Percentiles rank a stretch among this genome's conserved stretches.
Evolutionary conservation across 2,329 filamentous ascomycete genomes (phyloP).

Genomic region (Botrytis galanthina): DNA sequence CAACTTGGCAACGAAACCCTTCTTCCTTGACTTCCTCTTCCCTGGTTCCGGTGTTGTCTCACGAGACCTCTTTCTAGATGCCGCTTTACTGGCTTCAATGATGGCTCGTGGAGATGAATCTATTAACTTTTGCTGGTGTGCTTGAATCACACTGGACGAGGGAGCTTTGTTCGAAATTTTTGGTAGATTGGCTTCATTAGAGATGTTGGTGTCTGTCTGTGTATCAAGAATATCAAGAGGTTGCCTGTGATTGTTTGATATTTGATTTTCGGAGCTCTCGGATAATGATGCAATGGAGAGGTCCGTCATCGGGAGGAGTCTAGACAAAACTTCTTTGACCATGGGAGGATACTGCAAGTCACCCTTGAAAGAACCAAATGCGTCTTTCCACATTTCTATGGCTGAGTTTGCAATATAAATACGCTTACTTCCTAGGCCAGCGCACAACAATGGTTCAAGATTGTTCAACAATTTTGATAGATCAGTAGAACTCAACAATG

Average conservation of each 20-base stretch:
- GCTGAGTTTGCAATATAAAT: conserved; percentile 53
- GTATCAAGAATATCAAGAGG: conserved; percentile 43
- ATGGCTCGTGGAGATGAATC: conserved; percentile 30
- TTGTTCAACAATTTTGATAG: conserved; percentile 48
- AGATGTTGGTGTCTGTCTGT: conserved; percentile 26
- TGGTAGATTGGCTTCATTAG: conserved; percentile 4
- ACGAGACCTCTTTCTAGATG: conserved; percentile 28
- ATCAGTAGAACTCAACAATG: conserved; percentile 34
- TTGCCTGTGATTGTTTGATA: conserved; percentile 30
- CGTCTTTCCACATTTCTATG: conserved; percentile 65
- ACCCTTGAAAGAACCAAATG: conserved; percentile 59
- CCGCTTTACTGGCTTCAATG: conserved; percentile 22
- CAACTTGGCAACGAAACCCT: conserved; percentile 50
- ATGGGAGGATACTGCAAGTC: conserved; percentile 60
- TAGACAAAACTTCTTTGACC: conserved; percentile 61
- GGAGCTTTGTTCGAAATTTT: conserved; percentile 8
- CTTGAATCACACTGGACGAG: not conserved
- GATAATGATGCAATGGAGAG: conserved; percentile 50
- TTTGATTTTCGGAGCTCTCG: conserved; percentile 38
- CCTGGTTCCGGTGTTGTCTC: conserved; percentile 39
- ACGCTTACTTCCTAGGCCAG: conserved; percentile 58
- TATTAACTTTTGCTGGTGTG: not conserved
- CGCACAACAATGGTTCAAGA: conserved; percentile 55
- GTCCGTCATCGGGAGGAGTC: conserved; percentile 55
- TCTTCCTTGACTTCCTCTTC: conserved; percentile 39